These are phyloP conservation scores for Fusarium acutatum DNA, from an alignment of 2,329 filamentous ascomycete genomes.

Conservation along the genomic window DNA sequence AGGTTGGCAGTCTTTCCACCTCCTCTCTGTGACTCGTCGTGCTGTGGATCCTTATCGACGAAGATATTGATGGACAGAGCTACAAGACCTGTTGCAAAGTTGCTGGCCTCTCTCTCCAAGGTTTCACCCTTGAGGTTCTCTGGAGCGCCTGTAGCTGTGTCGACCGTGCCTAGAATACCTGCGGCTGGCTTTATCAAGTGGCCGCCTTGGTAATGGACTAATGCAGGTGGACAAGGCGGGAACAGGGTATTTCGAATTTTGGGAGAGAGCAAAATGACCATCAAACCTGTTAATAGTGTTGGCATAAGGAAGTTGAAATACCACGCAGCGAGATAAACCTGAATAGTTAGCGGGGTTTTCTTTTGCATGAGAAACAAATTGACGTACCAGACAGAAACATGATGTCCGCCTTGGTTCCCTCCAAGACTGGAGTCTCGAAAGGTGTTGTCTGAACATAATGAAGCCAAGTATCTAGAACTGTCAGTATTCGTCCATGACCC, in stretches of 20 bases:
- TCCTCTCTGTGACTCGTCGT: constrained; percentile 49
- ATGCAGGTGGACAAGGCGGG: constrained; percentile 75
- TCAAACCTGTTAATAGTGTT: constrained; percentile 60
- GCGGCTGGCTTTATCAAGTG: constrained; percentile 77
- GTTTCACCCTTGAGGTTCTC: constrained; percentile 83
- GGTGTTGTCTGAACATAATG: constrained; percentile 62
- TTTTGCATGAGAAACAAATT: constrained; percentile 48
- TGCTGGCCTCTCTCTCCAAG: constrained; percentile 80
- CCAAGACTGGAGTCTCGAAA: constrained; percentile 79
- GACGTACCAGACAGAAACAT: constrained; percentile 3
- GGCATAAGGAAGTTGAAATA: constrained; percentile 71
- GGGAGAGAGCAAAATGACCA: constrained; percentile 72
- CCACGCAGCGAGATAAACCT: constrained; percentile 70
- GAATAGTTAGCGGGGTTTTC: not conserved
- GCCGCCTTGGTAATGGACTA: constrained; percentile 73
- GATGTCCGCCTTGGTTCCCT: constrained; percentile 71
- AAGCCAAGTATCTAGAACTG: not conserved
- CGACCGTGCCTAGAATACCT: constrained; percentile 75
- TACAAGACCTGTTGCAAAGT: constrained; percentile 74
- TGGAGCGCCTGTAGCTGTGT: constrained; percentile 79
- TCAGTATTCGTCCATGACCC: not conserved
- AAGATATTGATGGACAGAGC: constrained; percentile 70
- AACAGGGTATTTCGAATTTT: constrained; percentile 69
- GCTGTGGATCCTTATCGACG: constrained; percentile 75
- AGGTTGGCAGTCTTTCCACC: constrained; percentile 52